Base-by-base conservation (phyloP, 2,329 filamentous ascomycete species). In the Incumbomyces delicatus region DNA sequence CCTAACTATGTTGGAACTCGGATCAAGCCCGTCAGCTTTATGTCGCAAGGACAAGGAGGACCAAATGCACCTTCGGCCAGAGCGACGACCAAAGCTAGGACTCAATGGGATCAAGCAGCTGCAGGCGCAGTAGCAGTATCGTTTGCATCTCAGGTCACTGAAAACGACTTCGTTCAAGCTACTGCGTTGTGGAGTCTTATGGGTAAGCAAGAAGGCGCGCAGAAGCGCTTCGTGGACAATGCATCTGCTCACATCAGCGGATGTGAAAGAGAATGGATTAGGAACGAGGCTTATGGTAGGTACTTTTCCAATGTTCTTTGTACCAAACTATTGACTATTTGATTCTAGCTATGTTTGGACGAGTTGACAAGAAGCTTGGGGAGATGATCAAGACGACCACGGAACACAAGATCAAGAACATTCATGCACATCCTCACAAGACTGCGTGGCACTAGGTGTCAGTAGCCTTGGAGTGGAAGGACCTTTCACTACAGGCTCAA, bases 211-310 rank as follows among this genome's bases (percentile, higher is more conserved):
- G 62, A 65, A 2, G 78, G 76, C 2, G 78, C 81, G 59, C 78
- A 82, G 61, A 71, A 77, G 2, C 77, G 78, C 59, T 78, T 80
- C 48, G 63, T 83, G 33, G 60, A 67, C 47, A 83, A 82, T 53
- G 68, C 83, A 14, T 63, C 77, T 2, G 75, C 66, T 2, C 77
- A 82, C 55, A 62, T 83, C 52, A 65, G 64, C 37, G 72, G 63
- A 42, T 78, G 77, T 73, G 53, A 65, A 69, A 49, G 72, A 73
- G 53, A 77, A 76, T 38, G 71, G 78, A 75, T 78, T 32, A 70
- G 79, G 32, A 67, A 73, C 55, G 68, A 73, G 35, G 78, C 77
- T 13, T 81, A 80, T 57, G 51, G 51, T 53, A 50, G 46, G 51
- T 49, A 2, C 13, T 44, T 7, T 32, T 36, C 7, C 29, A 11